These are phyloP conservation scores for Leersia perrieri DNA, from an alignment of 176 grass and related monocot species.

Conservation along the genomic window DNA sequence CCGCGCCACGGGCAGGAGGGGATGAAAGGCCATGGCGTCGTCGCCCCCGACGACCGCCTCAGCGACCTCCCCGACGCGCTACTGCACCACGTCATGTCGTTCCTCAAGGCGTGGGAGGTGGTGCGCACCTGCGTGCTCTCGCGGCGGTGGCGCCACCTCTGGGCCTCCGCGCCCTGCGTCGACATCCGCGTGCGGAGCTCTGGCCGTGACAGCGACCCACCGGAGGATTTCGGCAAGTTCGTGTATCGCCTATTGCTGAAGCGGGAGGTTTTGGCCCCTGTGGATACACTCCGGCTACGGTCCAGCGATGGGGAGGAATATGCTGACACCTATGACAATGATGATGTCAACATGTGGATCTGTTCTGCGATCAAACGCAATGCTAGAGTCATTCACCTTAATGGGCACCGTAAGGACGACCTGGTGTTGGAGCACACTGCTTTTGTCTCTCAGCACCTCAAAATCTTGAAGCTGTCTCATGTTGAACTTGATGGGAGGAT, in stretches of 20 bases:
- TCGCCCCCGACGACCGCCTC: slow-evolving; percentile 12
- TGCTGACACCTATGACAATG: not conserved
- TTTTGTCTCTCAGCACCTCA: slow-evolving; percentile 24
- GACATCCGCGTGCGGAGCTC: not conserved
- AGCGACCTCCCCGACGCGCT: slow-evolving; percentile 36
- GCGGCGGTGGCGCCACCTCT: slow-evolving; percentile 30
- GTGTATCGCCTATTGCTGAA: not conserved
- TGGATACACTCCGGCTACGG: slow-evolving; percentile 25
- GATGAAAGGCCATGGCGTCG: not conserved
- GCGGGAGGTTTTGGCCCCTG: not conserved
- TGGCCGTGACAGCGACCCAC: not conserved
- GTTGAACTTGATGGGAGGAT: not conserved
- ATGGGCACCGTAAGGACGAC: not conserved
- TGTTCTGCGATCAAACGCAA: not conserved
- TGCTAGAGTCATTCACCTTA: slow-evolving; percentile 13
- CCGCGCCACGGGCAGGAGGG: not conserved
- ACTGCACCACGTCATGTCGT: slow-evolving; percentile 37
- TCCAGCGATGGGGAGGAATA: not conserved
- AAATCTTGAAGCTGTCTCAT: slow-evolving; percentile 5
- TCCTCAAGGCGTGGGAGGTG: slow-evolving; percentile 27
- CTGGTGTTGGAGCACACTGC: not conserved
- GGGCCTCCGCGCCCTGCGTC: slow-evolving; percentile 13
- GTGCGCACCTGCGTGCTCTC: slow-evolving; percentile 40
- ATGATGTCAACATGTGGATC: slow-evolving; percentile 17
- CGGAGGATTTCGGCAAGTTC: not conserved